Evolutionary conservation across 345 rosid genomes (phyloP).

Genomic region (Erysimum cheiranthoides): DNA sequence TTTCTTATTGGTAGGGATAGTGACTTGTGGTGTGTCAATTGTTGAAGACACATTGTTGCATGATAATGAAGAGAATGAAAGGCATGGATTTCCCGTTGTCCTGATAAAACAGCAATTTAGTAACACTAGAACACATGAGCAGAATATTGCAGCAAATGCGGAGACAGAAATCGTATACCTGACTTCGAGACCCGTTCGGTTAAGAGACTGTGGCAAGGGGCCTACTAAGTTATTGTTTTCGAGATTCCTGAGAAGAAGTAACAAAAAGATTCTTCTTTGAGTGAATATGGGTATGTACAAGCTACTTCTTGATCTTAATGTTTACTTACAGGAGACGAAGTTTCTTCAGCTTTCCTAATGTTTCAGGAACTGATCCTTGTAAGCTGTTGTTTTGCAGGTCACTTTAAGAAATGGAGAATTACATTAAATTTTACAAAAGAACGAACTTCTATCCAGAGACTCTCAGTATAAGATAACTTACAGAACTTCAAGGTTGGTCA

Average conservation of each 20-base stretch:
- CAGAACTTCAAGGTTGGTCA: constrained; percentile 79
- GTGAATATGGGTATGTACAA: constrained; percentile 18
- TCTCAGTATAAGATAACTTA: constrained; percentile 51
- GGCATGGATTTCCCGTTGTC: constrained; percentile 78
- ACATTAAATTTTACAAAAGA: background rate
- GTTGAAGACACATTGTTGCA: constrained; percentile 75
- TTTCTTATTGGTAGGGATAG: constrained; percentile 57
- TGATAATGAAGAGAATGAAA: constrained; percentile 65
- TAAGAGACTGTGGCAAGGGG: constrained; percentile 71
- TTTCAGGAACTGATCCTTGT: constrained; percentile 75
- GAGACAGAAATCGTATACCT: constrained; percentile 52
- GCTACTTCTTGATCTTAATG: constrained; percentile 13
- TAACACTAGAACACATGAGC: constrained; percentile 3
- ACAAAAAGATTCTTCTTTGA: background rate
- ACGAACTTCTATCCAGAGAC: background rate
- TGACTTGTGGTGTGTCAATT: constrained; percentile 80
- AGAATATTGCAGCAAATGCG: background rate
- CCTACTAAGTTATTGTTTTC: constrained; percentile 84
- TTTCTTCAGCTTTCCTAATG: constrained; percentile 66
- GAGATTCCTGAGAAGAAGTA: constrained; percentile 65
- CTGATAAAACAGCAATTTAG: constrained; percentile 51
- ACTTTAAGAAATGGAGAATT: constrained; percentile 46
- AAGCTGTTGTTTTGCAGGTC: constrained; percentile 88
- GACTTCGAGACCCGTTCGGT: constrained; percentile 68
- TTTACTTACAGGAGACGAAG: constrained; percentile 78